Conservation (phyloP, 2,329 filamentous ascomycete genomes). For the Cercospora sojina region DNA sequence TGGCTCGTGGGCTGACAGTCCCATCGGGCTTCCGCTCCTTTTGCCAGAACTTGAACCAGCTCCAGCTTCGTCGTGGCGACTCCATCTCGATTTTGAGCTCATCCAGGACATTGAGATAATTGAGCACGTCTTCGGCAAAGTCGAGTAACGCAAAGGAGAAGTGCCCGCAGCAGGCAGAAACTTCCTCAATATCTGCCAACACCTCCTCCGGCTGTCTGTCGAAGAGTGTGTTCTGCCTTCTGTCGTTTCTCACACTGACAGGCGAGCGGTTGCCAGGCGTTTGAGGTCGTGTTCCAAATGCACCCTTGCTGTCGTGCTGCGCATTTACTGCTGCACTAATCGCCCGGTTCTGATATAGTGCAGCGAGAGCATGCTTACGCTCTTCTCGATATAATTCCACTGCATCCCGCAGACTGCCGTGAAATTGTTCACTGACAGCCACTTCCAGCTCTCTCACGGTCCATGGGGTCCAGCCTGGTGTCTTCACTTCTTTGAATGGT, state of each 20-base stretch:
- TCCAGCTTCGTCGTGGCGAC: constrained; percentile 65
- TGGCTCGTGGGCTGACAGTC: constrained; percentile 16
- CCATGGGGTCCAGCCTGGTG: constrained; percentile 26
- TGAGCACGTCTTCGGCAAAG: constrained; percentile 84
- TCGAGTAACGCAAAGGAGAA: constrained; percentile 91
- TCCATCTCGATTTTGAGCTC: constrained; percentile 71
- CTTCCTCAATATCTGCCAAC: constrained; percentile 93
- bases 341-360: constrained; percentile 79
- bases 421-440: constrained; percentile 74
- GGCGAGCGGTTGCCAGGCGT: constrained; percentile 21
- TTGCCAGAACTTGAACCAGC: constrained; percentile 82
- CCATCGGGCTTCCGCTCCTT: constrained; percentile 10
- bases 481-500: constrained; percentile 59
- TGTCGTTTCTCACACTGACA: constrained; percentile 10
- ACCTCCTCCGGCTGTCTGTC: constrained; percentile 55
- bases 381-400: constrained; percentile 75
- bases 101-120: constrained; percentile 79
- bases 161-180: constrained; percentile 94
- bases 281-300: constrained; percentile 47
- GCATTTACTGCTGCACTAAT: constrained; percentile 49
- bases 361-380: constrained; percentile 70
- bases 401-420: constrained; percentile 75
- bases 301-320: constrained; percentile 61
- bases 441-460: constrained; percentile 60
- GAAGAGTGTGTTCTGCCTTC: constrained; percentile 24